Percentiles rank a stretch among this genome's conserved stretches.
Conservation (phyloP, 169 alveolate species). For the Cryptosporidium xiaoi region DNA sequence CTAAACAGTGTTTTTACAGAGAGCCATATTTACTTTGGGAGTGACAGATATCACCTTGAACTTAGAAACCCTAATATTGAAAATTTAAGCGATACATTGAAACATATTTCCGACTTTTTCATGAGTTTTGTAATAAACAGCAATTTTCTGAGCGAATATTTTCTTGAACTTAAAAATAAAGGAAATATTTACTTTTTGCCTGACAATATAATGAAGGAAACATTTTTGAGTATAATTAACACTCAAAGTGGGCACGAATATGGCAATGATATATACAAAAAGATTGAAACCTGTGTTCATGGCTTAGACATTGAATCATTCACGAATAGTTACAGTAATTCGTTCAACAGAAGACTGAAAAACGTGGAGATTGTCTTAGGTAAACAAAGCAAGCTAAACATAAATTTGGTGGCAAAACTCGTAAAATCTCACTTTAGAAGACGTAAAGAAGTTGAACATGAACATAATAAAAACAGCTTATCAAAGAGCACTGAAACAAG, state of each 20-base stretch:
- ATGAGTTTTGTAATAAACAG: neutral
- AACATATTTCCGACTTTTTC: conserved; percentile 16
- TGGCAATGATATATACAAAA: conserved; percentile 22
- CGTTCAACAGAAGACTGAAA: conserved; percentile 11
- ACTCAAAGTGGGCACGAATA: neutral
- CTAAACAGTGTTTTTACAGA: neutral
- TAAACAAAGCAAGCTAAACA: neutral
- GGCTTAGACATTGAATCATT: neutral
- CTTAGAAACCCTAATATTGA: neutral
- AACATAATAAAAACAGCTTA: too few relatives aligned
- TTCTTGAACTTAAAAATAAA: neutral
- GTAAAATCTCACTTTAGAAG: neutral
- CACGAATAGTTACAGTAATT: neutral
- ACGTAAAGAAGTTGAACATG: neutral
- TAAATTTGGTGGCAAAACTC: neutral
- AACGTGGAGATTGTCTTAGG: conserved; percentile 3
- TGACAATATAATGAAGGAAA: conserved; percentile 20
- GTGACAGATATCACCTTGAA: conserved; percentile 13
- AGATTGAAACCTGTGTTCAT: conserved; percentile 13
- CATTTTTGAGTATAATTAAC: conserved; percentile 42
- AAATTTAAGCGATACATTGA: neutral
- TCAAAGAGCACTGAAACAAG: too few relatives aligned
- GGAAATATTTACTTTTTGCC: conserved; percentile 54
- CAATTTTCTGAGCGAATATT: neutral
- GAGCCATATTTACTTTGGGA: conserved; percentile 15